A percentile compares a stretch with the other conserved stretches of the same genome.
phyloP scores from a whole-genome alignment of 129 eudicot species.

The Heracleum sosnowskyi region DNA sequence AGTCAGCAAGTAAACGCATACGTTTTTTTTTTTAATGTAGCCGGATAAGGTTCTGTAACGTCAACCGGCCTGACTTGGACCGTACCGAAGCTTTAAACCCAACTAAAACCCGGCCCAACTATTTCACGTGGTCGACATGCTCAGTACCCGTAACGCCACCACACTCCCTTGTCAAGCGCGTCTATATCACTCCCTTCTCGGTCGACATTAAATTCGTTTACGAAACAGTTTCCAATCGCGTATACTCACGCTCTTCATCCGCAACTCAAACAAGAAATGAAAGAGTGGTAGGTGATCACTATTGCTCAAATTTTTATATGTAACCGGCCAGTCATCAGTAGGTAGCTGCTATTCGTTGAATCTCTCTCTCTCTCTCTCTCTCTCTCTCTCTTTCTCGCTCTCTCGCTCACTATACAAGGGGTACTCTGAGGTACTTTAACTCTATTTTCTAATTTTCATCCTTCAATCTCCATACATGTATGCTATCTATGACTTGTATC shows the following conservation, averaged over 20 bases:
- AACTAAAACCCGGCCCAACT: not conserved
- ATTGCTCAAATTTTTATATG: not conserved
- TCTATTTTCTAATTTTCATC: not conserved
- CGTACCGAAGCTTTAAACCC: not conserved
- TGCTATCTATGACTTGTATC: not conserved
- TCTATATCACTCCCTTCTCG: not conserved
- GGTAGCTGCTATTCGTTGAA: not conserved
- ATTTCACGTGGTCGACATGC: not conserved
- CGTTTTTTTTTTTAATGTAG: too few species aligned
- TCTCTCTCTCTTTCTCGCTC: not conserved
- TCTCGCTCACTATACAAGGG: not conserved
- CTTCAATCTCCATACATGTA: not conserved
- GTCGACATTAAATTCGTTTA: not conserved
- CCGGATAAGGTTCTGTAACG: not conserved
- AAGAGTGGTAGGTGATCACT: not conserved
- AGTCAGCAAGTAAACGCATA: too few species aligned
- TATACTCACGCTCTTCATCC: rapidly evolving
- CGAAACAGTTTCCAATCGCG: not conserved
- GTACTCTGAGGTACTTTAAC: not conserved
- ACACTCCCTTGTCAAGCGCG: not conserved
- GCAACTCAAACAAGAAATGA: not conserved
- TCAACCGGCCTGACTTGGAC: not conserved
- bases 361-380: not conserved
- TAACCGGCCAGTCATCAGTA: not conserved
- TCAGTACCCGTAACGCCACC: not conserved